phyloP scores from a whole-genome alignment of 768 basidiomycete species.

The Xerocomellus chrysenteron region DNA sequence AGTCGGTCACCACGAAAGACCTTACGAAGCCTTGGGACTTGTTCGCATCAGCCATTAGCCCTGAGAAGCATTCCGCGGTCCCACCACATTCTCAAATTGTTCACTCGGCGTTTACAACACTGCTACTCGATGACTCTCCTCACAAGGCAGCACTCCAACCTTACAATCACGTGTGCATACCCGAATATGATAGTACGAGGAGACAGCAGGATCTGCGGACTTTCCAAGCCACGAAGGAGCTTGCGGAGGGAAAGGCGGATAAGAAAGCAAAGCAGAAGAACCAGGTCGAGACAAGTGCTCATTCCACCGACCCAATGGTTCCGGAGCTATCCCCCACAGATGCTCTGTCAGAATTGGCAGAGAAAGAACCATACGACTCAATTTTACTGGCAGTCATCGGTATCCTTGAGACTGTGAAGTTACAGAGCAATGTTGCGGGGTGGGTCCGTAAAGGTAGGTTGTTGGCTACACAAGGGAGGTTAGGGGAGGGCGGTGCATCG shows the following conservation, averaged over 20 bases:
- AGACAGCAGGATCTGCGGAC: conserved; percentile 40
- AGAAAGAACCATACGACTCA: conserved; percentile 41
- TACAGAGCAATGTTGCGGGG: conserved; percentile 61
- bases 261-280: conserved; percentile 7
- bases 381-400: conserved; percentile 65
- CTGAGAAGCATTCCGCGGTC: conserved; percentile 2
- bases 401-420: conserved; percentile 56
- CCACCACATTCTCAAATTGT: conserved; percentile 1
- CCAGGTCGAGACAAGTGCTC: not conserved
- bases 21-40: conserved; percentile 65
- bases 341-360: not conserved
- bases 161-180: conserved; percentile 77
- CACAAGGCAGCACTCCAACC: conserved; percentile 67
- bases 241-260: conserved; percentile 7
- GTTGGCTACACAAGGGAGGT: conserved; percentile 13
- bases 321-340: not conserved
- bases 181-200: conserved; percentile 55
- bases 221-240: conserved; percentile 20
- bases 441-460: conserved; percentile 66
- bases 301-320: not conserved
- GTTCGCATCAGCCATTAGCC: conserved; percentile 24
- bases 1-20: conserved; percentile 65
- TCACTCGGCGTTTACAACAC: conserved; percentile 48
- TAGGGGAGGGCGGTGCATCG: not conserved
- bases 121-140: conserved; percentile 53